Evolutionary conservation across 768 basidiomycete genomes (phyloP).

Genomic region (Boletus vinaceobasis): DNA sequence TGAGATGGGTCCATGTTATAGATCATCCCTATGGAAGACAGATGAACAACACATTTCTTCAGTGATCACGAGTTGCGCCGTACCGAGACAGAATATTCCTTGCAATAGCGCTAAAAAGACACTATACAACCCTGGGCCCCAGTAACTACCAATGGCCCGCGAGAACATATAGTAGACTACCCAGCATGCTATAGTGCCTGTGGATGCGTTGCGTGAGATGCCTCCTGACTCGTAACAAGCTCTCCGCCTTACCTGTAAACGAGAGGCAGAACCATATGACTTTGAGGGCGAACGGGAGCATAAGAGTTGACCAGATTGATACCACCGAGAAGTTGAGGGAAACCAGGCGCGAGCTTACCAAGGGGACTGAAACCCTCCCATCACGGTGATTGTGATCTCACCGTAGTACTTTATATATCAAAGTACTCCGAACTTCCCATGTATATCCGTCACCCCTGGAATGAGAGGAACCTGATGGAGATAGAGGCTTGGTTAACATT

Average conservation of each 20-base stretch:
- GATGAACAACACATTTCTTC: neutral
- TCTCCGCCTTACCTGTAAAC: conserved; percentile 40
- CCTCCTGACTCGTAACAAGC: neutral
- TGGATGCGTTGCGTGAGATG: neutral
- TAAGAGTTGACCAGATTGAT: conserved; percentile 18
- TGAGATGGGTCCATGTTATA: conserved; percentile 58
- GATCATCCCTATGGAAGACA: conserved; percentile 46
- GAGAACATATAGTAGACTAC: conserved; percentile 45
- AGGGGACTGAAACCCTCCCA: neutral
- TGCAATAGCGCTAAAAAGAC: conserved; percentile 51
- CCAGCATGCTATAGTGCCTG: conserved; percentile 54
- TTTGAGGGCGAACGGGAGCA: conserved; percentile 58
- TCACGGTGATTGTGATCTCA: neutral
- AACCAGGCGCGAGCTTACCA: neutral
- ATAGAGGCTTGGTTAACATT: neutral
- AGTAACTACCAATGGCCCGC: conserved; percentile 40
- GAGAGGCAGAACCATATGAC: conserved; percentile 58
- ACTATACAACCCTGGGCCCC: conserved; percentile 49
- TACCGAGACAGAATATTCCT: conserved; percentile 58
- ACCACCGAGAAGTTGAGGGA: neutral
- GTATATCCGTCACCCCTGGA: neutral
- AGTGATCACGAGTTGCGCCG: conserved; percentile 4
- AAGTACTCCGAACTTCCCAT: conserved; percentile 4
- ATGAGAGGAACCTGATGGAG: neutral
- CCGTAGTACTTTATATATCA: neutral